A percentile compares a stretch with the other conserved stretches of the same genome.
Evolutionary conservation across 129 eudicot species (phyloP).

Genomic region (Tagetes patula): DNA sequence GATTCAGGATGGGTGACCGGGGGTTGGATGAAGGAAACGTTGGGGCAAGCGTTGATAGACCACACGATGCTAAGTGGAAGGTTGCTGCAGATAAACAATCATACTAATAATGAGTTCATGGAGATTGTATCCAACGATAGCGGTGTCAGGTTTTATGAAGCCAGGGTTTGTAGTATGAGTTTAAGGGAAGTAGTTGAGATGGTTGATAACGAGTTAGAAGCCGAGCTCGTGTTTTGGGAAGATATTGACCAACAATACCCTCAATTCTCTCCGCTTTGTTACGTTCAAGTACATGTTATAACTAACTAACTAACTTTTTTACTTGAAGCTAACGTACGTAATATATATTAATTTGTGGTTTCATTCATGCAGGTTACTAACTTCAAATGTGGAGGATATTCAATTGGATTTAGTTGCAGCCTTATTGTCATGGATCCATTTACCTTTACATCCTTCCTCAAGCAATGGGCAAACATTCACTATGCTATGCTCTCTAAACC

Average conservation of each 20-base stretch:
- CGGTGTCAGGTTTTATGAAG: background rate
- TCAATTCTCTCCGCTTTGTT: background rate
- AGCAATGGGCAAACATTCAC: constrained; percentile 2
- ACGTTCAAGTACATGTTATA: background rate
- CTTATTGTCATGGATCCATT: background rate
- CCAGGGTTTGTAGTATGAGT: background rate
- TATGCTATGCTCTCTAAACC: background rate
- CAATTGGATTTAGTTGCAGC: background rate
- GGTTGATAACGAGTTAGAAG: background rate
- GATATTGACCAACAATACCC: background rate
- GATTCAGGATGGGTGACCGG: background rate
- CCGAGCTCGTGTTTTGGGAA: background rate
- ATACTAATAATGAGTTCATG: background rate
- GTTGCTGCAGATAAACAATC: background rate
- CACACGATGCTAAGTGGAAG: background rate
- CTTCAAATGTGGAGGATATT: background rate
- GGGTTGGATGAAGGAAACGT: constrained; percentile 7
- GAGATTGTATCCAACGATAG: background rate
- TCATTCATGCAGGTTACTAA: no score
- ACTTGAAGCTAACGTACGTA: no score
- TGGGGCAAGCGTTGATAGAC: background rate
- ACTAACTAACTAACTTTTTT: background rate
- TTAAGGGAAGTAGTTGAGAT: background rate
- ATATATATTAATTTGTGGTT: no score
- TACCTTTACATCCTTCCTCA: background rate